A percentile compares a stretch with the other conserved stretches of the same genome.
Evolutionary conservation across 352 stramenopile genomes (phyloP).

Genomic region (Phytophthora melonis): DNA sequence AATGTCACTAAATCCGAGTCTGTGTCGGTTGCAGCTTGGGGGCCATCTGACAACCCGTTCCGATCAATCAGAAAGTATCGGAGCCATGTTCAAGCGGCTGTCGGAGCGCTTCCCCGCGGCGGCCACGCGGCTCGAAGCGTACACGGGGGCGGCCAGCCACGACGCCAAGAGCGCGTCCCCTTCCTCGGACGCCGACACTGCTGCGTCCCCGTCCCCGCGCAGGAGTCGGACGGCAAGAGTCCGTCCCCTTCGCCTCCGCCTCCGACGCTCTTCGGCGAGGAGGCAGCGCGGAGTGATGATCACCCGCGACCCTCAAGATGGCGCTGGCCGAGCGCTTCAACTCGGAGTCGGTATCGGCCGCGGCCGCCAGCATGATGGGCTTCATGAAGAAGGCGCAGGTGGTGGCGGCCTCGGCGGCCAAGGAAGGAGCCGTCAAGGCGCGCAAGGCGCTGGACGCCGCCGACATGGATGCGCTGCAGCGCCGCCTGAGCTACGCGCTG

Average conservation of each 20-base stretch:
- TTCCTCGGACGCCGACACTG: conserved; percentile 24
- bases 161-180: conserved; percentile 32
- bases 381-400: conserved; percentile 90
- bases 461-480: conserved; percentile 90
- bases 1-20: too few relatives aligned
- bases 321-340: conserved; percentile 74
- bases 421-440: conserved; percentile 82
- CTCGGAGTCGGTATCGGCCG: conserved; percentile 71
- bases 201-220: conserved; percentile 14
- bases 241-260: conserved; percentile 16
- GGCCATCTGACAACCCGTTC: background rate
- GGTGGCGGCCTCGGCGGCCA: conserved; percentile 71
- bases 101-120: conserved; percentile 79
- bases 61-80: conserved; percentile 1
- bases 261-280: conserved; percentile 43
- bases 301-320: conserved; percentile 59
- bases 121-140: conserved; percentile 73
- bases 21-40: background rate
- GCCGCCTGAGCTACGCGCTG: conserved; percentile 79
- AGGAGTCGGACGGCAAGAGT: conserved; percentile 8
- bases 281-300: conserved; percentile 45
- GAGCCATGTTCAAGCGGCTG: conserved; percentile 80
- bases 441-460: conserved; percentile 83
- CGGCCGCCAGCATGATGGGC: conserved; percentile 77
- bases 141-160: conserved; percentile 41